phyloP scores from a whole-genome alignment of 2,329 filamentous ascomycete genomes.

The Cladophialophora psammophila region DNA sequence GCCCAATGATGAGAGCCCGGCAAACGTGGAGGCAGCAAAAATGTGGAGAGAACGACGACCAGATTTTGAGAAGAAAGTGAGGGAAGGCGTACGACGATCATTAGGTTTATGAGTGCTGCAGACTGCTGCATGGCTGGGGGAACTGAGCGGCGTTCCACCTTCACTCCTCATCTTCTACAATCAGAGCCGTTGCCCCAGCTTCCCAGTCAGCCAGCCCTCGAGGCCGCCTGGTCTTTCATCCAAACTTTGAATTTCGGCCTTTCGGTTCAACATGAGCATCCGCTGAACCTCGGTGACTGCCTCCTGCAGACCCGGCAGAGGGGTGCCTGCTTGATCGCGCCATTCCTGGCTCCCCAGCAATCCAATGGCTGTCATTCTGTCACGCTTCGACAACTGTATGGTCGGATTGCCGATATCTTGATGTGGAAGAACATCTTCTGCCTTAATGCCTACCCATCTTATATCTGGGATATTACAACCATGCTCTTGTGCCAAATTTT shows the following conservation, averaged over 20 bases:
- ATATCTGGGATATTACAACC: conserved; percentile 57
- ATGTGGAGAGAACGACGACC: conserved; percentile 87
- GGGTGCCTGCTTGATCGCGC: conserved; percentile 55
- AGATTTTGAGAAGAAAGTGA: conserved; percentile 87
- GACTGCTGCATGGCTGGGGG: neutral
- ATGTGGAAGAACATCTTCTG: conserved; percentile 47
- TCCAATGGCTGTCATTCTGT: conserved; percentile 48
- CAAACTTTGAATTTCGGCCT: conserved; percentile 68
- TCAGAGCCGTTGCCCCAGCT: conserved; percentile 12
- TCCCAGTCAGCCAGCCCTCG: conserved; percentile 50
- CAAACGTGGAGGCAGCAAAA: conserved; percentile 94
- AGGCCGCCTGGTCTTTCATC: conserved; percentile 53
- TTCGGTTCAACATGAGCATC: conserved; percentile 69
- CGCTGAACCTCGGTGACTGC: conserved; percentile 63
- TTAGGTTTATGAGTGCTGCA: conserved; percentile 65
- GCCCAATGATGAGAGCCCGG: conserved; percentile 95
- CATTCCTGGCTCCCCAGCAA: conserved; percentile 62
- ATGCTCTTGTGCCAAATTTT: conserved; percentile 62
- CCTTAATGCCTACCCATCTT: conserved; percentile 66
- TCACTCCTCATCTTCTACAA: conserved; percentile 1
- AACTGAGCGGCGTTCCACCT: neutral
- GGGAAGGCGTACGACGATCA: conserved; percentile 79
- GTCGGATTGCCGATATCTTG: conserved; percentile 34
- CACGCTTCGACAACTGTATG: conserved; percentile 22
- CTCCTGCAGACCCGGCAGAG: conserved; percentile 42